phyloP scores from a whole-genome alignment of 805 yeast species.

The Candida silvicultrix region DNA sequence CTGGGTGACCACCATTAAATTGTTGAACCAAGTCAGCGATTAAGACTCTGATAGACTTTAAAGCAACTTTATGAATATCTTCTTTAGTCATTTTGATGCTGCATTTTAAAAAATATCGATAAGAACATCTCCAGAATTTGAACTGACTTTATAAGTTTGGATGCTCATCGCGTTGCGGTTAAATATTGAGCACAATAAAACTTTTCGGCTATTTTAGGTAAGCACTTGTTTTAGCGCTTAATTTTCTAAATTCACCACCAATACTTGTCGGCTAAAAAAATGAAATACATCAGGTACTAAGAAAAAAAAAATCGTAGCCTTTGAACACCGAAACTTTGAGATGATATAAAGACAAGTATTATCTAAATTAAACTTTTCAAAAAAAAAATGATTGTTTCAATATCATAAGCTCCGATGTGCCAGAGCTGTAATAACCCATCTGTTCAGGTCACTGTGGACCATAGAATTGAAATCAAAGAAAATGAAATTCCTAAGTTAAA shows the following conservation, averaged over 20 bases:
- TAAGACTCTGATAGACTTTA: slow-evolving; percentile 26
- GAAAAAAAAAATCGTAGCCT: no score
- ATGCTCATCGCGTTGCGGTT: background rate
- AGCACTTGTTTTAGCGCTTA: background rate
- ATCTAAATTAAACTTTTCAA: no score
- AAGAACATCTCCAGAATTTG: background rate
- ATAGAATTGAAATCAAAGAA: slow-evolving; percentile 13
- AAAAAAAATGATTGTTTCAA: background rate
- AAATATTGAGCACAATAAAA: background rate
- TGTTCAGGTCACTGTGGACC: slow-evolving; percentile 16
- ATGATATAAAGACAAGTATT: no score
- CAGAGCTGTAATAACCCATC: slow-evolving; percentile 11
- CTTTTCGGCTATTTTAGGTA: background rate
- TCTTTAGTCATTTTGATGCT: slow-evolving; percentile 3
- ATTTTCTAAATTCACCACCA: background rate
- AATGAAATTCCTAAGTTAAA: slow-evolving; percentile 6
- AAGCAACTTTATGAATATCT: slow-evolving; percentile 21
- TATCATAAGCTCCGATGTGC: background rate
- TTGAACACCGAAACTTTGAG: no score
- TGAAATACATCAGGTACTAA: no score
- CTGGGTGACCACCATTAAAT: slow-evolving; percentile 33
- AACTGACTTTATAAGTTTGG: background rate
- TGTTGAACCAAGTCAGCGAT: slow-evolving; percentile 28
- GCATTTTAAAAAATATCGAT: background rate
- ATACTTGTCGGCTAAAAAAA: no score